Conservation (phyloP, 2,329 filamentous ascomycete species). For the Sodiomyces alkalinus region DNA sequence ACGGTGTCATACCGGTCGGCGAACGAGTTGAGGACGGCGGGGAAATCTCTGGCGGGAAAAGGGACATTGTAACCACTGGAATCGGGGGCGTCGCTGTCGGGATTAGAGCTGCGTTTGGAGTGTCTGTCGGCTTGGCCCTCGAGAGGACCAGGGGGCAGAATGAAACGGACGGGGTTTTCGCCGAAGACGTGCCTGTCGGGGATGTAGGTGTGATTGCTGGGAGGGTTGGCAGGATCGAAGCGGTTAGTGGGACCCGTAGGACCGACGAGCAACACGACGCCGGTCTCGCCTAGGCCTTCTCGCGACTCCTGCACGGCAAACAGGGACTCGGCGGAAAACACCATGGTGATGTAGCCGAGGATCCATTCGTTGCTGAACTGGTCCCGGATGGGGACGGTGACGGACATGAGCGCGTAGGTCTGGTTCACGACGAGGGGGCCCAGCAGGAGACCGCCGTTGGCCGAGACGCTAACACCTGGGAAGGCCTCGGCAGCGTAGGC, state of each 20-base stretch:
- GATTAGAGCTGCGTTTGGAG: constrained; percentile 22
- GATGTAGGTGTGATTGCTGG: constrained; percentile 30
- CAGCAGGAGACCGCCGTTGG: constrained; percentile 48
- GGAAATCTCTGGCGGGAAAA: constrained; percentile 48
- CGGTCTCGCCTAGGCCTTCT: constrained; percentile 57
- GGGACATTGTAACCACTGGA: constrained; percentile 37
- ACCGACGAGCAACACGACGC: constrained; percentile 55
- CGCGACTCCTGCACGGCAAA: constrained; percentile 44
- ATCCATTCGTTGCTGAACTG: constrained; percentile 46
- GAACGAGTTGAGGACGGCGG: constrained; percentile 47
- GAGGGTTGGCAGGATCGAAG: constrained; percentile 30
- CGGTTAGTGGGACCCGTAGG: constrained; percentile 51
- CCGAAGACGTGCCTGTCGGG: constrained; percentile 23
- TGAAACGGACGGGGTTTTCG: constrained; percentile 35
- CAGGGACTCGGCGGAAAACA: constrained; percentile 54
- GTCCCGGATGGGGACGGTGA: constrained; percentile 67
- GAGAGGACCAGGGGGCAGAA: constrained; percentile 38
- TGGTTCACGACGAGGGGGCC: constrained; percentile 62
- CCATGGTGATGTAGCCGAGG: constrained; percentile 69
- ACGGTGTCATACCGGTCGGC: constrained; percentile 28
- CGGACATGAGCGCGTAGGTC: constrained; percentile 60
- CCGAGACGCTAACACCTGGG: constrained; percentile 31
- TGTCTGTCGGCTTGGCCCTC: constrained; percentile 31
- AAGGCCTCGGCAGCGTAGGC: constrained; percentile 33
- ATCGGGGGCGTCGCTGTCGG: constrained; percentile 35